Conservation (phyloP, 441 rosid genomes). For the Erodium chrysanthum region DNA sequence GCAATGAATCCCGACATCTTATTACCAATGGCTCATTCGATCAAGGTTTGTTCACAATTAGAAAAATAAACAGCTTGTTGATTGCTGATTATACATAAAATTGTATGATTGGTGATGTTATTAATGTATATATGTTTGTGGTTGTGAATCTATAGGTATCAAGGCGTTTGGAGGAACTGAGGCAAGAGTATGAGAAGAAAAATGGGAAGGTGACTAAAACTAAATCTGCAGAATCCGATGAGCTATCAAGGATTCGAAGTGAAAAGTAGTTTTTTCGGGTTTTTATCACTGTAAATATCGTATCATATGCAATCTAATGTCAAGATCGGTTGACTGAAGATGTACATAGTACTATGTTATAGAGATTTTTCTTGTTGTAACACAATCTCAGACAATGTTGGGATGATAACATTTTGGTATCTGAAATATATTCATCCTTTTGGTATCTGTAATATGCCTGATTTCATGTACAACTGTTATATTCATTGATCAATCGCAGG, state of each 20-base stretch:
- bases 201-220: constrained; percentile 25
- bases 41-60: constrained; percentile 40
- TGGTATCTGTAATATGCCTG: background rate
- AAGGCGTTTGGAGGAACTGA: constrained; percentile 58
- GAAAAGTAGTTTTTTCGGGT: no score
- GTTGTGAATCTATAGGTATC: constrained; percentile 40
- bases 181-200: constrained; percentile 40
- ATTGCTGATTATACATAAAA: background rate
- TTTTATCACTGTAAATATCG: no score
- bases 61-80: no score
- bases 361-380: background rate
- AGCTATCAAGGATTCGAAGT: background rate
- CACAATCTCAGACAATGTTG: background rate
- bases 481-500: no score
- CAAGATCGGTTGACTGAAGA: background rate
- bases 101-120: constrained; percentile 1
- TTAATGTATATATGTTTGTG: background rate
- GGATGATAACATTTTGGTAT: background rate
- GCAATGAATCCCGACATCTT: constrained; percentile 82
- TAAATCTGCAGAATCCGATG: constrained; percentile 23
- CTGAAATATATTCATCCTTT: background rate
- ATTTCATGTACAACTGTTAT: no score
- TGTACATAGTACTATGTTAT: background rate
- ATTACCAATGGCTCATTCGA: constrained; percentile 75
- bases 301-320: background rate